A percentile compares a stretch with the other conserved stretches of the same genome.
Conservation (phyloP, 140 eudicot species). For the Anethum foeniculum region DNA sequence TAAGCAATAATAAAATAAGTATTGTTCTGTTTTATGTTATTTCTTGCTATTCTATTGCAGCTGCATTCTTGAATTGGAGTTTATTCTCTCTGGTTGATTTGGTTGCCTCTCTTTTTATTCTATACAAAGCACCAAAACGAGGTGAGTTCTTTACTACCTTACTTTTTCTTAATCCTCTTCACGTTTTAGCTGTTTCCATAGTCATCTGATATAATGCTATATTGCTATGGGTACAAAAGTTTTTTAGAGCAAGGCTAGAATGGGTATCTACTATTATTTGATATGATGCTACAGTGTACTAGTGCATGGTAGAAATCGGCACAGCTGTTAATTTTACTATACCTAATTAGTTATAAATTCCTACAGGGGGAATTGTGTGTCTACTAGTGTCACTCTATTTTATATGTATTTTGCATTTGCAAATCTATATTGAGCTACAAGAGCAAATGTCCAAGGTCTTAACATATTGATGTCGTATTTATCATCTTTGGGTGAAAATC, state of each 20-base stretch:
- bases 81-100: conserved; percentile 43
- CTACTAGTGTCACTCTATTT: background rate
- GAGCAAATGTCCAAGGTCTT: background rate
- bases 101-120: conserved; percentile 41
- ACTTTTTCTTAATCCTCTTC: background rate
- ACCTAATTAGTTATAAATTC: background rate
- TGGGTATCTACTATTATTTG: background rate
- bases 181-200: background rate
- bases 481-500: background rate
- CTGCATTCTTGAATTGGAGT: conserved; percentile 59
- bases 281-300: background rate
- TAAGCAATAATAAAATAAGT: background rate
- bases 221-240: background rate
- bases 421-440: background rate
- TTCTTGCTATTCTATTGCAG: conserved; percentile 27
- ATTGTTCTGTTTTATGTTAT: background rate
- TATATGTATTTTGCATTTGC: background rate
- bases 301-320: background rate
- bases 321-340: background rate
- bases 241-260: background rate
- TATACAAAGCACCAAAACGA: conserved; percentile 33
- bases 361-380: background rate
- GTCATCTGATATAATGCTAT: background rate
- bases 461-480: background rate
- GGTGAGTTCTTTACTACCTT: conserved; percentile 21